A percentile compares a stretch with the other conserved stretches of the same genome.
Evolutionary conservation across 805 yeast genomes (phyloP).

Genomic region (Wickerhamomyces silvicola): DNA sequence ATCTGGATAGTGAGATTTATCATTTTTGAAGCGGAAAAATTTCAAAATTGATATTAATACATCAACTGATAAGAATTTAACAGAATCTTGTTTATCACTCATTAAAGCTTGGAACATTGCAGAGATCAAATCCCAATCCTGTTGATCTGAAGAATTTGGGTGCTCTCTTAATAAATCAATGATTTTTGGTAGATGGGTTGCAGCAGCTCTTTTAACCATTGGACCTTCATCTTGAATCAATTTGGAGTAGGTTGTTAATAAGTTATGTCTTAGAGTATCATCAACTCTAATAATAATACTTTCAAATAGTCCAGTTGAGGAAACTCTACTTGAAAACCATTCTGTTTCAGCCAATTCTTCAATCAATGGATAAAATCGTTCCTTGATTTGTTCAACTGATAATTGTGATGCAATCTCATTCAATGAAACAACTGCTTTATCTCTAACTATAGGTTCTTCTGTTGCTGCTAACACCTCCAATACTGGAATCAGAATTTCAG

Average conservation of each 20-base stretch:
- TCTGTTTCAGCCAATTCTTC: conserved; percentile 76
- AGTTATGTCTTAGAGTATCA: conserved; percentile 46
- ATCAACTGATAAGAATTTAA: conserved; percentile 83
- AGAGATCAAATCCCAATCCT: conserved; percentile 73
- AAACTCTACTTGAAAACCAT: conserved; percentile 92
- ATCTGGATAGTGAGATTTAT: conserved; percentile 53
- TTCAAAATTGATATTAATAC: conserved; percentile 76
- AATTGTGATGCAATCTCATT: conserved; percentile 63
- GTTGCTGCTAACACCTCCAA: conserved; percentile 82
- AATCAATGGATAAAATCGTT: conserved; percentile 68
- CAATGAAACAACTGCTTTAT: conserved; percentile 84
- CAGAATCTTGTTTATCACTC: conserved; percentile 90
- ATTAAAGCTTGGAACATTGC: conserved; percentile 75
- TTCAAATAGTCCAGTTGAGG: conserved; percentile 84
- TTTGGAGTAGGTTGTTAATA: conserved; percentile 61
- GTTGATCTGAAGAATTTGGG: conserved; percentile 40
- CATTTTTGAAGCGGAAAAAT: conserved; percentile 54
- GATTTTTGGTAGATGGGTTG: conserved; percentile 69
- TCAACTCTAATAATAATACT: conserved; percentile 57
- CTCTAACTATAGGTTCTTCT: conserved; percentile 95
- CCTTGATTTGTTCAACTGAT: conserved; percentile 54
- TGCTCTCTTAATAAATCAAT: conserved; percentile 52
- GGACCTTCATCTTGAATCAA: conserved; percentile 90
- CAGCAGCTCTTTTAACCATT: conserved; percentile 96
- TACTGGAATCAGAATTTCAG: conserved; percentile 48